Conservation (phyloP, 768 basidiomycete genomes). For the Mycena venus region DNA sequence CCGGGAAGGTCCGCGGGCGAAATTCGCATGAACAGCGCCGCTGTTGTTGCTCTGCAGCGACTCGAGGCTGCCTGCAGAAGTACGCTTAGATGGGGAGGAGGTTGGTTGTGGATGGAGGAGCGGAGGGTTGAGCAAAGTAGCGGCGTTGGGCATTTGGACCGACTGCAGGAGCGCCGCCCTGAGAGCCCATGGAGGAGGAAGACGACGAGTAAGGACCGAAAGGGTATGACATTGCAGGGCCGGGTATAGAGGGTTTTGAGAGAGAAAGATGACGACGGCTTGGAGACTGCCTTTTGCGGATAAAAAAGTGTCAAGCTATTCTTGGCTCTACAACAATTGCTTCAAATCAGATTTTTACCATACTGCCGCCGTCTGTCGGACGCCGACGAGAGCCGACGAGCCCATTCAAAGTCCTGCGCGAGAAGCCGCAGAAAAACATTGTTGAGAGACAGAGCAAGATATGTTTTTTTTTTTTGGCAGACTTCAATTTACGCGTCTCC, state of each 20-base stretch:
- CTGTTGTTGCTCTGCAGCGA: slow-evolving; percentile 36
- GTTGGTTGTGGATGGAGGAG: slow-evolving; percentile 65
- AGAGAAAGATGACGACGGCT: no score
- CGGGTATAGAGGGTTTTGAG: neutral
- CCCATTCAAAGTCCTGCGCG: no score
- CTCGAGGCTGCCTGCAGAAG: slow-evolving; percentile 27
- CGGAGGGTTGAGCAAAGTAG: slow-evolving; percentile 53
- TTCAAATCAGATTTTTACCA: no score
- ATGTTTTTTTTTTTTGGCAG: no score
- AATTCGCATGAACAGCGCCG: slow-evolving; percentile 56
- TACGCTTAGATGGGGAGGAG: slow-evolving; percentile 43
- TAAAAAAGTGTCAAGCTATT: no score
- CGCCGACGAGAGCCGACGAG: no score
- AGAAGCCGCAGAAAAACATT: no score
- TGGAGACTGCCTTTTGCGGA: no score
- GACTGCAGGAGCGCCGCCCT: slow-evolving; percentile 37
- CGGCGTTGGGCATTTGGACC: slow-evolving; percentile 56
- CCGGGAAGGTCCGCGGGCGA: slow-evolving; percentile 55
- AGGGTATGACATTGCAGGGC: slow-evolving; percentile 8
- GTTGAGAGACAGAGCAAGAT: no score
- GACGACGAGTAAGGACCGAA: slow-evolving; percentile 30
- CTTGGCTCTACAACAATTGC: no score
- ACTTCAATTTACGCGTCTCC: no score
- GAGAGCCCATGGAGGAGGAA: slow-evolving; percentile 15
- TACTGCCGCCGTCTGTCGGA: no score